Evolutionary conservation across 2,329 filamentous ascomycete genomes (phyloP), one percentile per base, ranked within the genome.

Genomic region (Epichloe scottii): DNA sequence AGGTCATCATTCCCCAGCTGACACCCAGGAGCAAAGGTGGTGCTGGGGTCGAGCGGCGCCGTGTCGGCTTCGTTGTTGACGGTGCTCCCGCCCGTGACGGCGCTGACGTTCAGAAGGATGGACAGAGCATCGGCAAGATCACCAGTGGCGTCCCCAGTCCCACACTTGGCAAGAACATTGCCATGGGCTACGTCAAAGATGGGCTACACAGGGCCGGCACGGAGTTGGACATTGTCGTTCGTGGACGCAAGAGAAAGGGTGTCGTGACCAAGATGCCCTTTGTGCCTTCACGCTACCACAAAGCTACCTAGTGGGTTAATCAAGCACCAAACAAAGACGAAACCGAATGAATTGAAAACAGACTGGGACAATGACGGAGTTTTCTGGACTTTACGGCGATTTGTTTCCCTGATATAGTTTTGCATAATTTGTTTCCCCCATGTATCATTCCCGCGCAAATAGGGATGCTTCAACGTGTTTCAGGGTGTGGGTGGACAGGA

Each of bases 121-220:
- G 80, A 34, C 70, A 84, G 58, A 78, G 79, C 59, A 76, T 97
- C 51, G 93, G 93, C 14, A 77, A 74, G 37, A 76, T 98, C 55
- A 98, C 93, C 5, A 95, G 88, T 59, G 93, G 93, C 15, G 87
- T 89, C 57, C 93, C 93, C 0, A 90, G 85, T 63, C 93, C 93
- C 2, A 87, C 85, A 0, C 71, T 96, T 46, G 83, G 84, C 56
- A 85, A 85, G 73, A 96, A 97, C 67, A 91, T 98, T 55, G 89
- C 91, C 51, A 98, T 98, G 93, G 93, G 84, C 0, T 95, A 95
- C 64, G 75, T 96, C 63, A 81, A 82, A 68, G 82, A 87, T 56
- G 88, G 88, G 0, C 70, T 84, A 64, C 88, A 95, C 67, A 94
- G 94, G 76, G 75, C 79, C 34, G 89, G 89, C 11, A 95, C 89